Evolutionary conservation across 1,284 basidiomycete species (phyloP), one percentile per base, ranked within the genome.

Genomic region (Rhodotorula glutinis): DNA sequence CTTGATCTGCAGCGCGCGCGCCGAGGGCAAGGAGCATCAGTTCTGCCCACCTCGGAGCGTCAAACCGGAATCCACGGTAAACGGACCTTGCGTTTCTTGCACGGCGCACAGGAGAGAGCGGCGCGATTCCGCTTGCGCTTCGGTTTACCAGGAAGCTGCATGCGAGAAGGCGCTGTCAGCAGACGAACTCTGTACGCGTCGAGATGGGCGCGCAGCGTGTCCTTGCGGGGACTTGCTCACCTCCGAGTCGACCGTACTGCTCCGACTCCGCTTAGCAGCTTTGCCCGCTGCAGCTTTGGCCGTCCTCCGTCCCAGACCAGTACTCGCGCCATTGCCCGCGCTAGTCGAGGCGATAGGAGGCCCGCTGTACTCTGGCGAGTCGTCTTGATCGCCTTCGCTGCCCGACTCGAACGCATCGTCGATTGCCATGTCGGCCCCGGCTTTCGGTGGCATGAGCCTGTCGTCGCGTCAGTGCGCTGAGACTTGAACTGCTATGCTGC

Each of bases 71-170:
- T 11, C 5, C 33, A 11, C 33, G 33, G 7, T 5, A 5, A 11
- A 38, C 33, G 33, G 33, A 51, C 49, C 49, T 85, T 86, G 47
- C 85, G 80, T 70, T 84, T 77, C 72, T 86, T 85, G 75, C 85
- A 85, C 72, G 85, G 84, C 82, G 71, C 70, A 40, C 44, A 61
- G 56, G 72, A 71, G 51, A 72, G 68, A 27, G 71, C 16, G 9
- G 54, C 56, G 11, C 64, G 53, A 44, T 66, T 62, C 19, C 64
- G 41, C 41, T 66, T 66, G 17, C 56, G 56, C 44, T 85, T 75
- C 25, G 47, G 38, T 40, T 57, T 57, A 10, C 10, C 4, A 9
- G 57, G 57, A 19, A 33, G 57, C 43, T 29, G 53, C 38, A 5
- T 5, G 11, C 7, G 11, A 5, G 33, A 38, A 38, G 5, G 33